A percentile compares a stretch with the other conserved stretches of the same genome.
phyloP scores from a whole-genome alignment of 2,329 filamentous ascomycete species.

The Dothideomycetes sp. region DNA sequence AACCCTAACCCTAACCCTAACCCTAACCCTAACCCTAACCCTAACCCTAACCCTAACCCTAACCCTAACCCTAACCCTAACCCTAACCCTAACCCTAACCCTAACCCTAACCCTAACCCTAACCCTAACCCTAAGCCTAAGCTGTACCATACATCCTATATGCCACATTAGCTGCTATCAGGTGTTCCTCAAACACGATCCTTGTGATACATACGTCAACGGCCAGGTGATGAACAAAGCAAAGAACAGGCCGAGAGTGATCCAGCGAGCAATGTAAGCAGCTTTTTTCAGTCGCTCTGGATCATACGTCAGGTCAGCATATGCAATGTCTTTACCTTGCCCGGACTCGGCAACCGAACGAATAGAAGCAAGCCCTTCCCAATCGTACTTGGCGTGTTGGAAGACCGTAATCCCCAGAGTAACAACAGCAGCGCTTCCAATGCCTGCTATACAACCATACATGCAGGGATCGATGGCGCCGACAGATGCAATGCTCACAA shows the following conservation, averaged over 20 bases:
- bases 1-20: background rate
- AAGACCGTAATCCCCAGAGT: background rate
- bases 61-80: conserved; percentile 3
- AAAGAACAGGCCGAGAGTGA: background rate
- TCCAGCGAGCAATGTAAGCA: background rate
- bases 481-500: background rate
- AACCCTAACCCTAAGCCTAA: background rate
- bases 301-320: background rate
- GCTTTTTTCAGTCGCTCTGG: background rate
- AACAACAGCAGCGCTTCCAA: background rate
- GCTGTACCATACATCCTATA: background rate
- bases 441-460: background rate
- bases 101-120: conserved; percentile 1
- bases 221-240: background rate
- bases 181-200: too few species aligned
- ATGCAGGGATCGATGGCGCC: background rate
- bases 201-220: background rate
- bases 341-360: background rate
- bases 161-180: too few species aligned
- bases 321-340: background rate
- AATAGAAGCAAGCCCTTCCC: background rate
- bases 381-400: background rate
- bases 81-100: conserved; percentile 3
- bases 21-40: background rate
- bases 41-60: conserved; percentile 1